Base-by-base conservation (phyloP, 805 yeast species). In the Hanseniaspora pseudoguilliermondii region DNA sequence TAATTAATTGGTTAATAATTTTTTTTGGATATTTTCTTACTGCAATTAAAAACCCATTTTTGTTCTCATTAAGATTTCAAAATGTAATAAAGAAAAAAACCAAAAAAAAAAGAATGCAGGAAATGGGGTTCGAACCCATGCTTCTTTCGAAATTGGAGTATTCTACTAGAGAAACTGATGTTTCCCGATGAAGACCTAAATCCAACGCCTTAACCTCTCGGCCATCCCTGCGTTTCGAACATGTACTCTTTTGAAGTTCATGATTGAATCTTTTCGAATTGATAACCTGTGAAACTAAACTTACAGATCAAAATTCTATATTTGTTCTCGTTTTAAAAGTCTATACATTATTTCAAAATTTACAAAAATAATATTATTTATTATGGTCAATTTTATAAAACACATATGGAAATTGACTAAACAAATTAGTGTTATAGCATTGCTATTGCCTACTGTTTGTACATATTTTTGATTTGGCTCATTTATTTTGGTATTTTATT, bases 121-220 rank as follows among this genome's bases (percentile, higher is more conserved):
- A 63, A 62, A 63, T 61, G 66, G 66, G 66, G 63, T 64, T 64
- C 66, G 66, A 64, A 64, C 66, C 66, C 66, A 62, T 63, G 66
- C 66, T 62, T 64, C 66, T 65, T 64, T 55, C 63, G 66, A 64
- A 62, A 64, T 64, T 65, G 63, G 66, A 63, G 65, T 46, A 57
- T 60, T 60, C 47, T 58, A 42, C 36, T 25, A 15, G 3, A 25
- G 8, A 16, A 32, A 32, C 13, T 44, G 21, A 48, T 27, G 8
- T 15, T 18, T 21, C n/a, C 9, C 13, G 32, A 38, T 35, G 46
- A 51, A 34, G 59, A 60, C 66, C 66, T 64, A 64, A 64, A 64
- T 63, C 66, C 63, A 65, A 64, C 66, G 66, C 66, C 66, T 64
- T 64, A 63, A 64, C 66, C 66, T 62, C 66, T 64, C 66, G 66